Conservation (phyloP, 305 asterid genomes). For the Rubia tinctorum region DNA sequence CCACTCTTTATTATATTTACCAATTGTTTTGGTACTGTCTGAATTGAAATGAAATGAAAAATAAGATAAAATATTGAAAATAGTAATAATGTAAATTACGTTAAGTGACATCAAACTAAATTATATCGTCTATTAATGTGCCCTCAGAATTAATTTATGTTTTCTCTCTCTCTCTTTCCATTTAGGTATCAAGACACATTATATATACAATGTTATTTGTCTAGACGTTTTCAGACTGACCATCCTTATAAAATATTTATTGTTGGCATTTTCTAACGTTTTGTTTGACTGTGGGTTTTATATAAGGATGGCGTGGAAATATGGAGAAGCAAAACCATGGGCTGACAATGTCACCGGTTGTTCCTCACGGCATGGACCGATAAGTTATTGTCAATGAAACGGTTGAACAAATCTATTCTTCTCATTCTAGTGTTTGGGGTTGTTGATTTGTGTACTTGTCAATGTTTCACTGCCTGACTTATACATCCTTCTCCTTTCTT, state of each 20-base stretch:
- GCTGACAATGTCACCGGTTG: background rate
- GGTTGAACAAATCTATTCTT: background rate
- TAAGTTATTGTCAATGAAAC: background rate
- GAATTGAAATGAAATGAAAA: no score
- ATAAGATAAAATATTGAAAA: no score
- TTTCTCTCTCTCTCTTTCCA: no score
- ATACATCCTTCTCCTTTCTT: no score
- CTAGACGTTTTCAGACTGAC: background rate
- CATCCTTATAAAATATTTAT: background rate
- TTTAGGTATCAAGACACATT: background rate
- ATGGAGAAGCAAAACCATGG: background rate
- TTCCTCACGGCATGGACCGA: background rate
- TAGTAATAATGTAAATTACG: no score
- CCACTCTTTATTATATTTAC: background rate
- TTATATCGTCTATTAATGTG: no score
- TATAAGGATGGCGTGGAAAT: conserved; percentile 9
- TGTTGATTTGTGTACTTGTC: no score
- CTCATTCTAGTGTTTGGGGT: no score
- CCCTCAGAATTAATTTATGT: no score
- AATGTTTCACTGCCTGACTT: no score
- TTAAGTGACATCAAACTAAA: no score
- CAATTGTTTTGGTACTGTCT: no score
- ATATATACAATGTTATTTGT: background rate
- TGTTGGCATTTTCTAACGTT: background rate
- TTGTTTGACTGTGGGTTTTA: background rate